A percentile compares a stretch with the other conserved stretches of the same genome.
These are phyloP conservation scores for Hyaloscypha finlandica DNA, from an alignment of 495 filamentous ascomycete genomes.

Conservation along the genomic window DNA sequence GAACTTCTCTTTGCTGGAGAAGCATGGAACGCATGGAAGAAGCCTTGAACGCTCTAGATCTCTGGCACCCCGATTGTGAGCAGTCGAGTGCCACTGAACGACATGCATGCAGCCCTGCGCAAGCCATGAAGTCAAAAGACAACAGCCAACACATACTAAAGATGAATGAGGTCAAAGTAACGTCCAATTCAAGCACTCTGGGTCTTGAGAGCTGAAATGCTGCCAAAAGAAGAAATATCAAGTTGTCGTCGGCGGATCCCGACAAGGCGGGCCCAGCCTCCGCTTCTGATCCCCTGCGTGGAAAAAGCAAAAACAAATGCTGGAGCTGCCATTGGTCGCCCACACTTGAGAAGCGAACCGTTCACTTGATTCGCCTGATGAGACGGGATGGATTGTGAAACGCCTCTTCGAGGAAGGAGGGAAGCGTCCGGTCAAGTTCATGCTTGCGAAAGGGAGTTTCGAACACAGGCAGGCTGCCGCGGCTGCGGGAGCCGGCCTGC, in stretches of 20 bases:
- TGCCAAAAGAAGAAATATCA: neutral
- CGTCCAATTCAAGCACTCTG: neutral
- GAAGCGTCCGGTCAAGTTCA: constrained; percentile 7
- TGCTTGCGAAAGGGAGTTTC: neutral
- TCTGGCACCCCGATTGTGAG: neutral
- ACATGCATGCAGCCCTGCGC: neutral
- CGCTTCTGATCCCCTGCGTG: neutral
- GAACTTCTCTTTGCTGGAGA: neutral
- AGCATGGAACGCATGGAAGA: neutral
- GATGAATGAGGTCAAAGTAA: neutral
- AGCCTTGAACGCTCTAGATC: neutral
- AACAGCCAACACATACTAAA: neutral
- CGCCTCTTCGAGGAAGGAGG: constrained; percentile 1
- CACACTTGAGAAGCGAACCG: neutral
- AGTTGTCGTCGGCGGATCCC: neutral
- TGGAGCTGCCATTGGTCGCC: neutral
- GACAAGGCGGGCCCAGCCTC: constrained; percentile 1
- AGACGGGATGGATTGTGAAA: neutral
- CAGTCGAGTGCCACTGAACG: neutral
- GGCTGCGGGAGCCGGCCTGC: neutral
- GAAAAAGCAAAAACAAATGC: neutral
- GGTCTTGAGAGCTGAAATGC: neutral
- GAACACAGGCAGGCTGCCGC: neutral
- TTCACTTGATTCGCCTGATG: neutral
- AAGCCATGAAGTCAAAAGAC: neutral